phyloP scores from a whole-genome alignment of 2,329 filamentous ascomycete species.

The Verticillium albo-atrum region DNA sequence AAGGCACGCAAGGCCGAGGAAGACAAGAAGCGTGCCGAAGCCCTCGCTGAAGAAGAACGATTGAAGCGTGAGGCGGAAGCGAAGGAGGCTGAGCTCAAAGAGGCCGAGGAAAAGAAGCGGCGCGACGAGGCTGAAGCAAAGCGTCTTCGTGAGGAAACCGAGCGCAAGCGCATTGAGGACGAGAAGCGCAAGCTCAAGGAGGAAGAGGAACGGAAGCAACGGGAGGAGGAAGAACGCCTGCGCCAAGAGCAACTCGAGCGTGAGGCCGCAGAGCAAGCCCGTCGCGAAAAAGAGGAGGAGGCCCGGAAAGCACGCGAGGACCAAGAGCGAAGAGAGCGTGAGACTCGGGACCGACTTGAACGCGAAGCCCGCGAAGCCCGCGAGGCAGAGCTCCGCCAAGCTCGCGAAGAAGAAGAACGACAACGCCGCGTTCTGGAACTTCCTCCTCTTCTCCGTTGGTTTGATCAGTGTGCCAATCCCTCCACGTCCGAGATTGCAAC shows the following conservation, averaged over 20 bases:
- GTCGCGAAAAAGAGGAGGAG: conserved; percentile 46
- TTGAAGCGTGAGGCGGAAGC: conserved; percentile 14
- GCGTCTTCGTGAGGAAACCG: conserved; percentile 19
- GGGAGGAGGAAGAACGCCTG: conserved; percentile 42
- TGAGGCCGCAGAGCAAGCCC: conserved; percentile 45
- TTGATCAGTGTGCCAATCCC: conserved; percentile 48
- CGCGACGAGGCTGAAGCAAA: conserved; percentile 11
- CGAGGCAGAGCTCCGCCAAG: conserved; percentile 46
- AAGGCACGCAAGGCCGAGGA: conserved; percentile 18
- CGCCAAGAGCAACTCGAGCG: conserved; percentile 39
- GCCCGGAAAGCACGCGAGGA: conserved; percentile 47
- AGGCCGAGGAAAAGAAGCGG: conserved; percentile 22
- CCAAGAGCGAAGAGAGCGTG: conserved; percentile 34
- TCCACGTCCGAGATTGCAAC: conserved; percentile 45
- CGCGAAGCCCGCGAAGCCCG: conserved; percentile 42
- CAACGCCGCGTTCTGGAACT: conserved; percentile 47
- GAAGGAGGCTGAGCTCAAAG: conserved; percentile 6
- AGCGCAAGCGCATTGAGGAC: conserved; percentile 32
- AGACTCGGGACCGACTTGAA: conserved; percentile 41
- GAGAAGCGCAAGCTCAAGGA: conserved; percentile 30
- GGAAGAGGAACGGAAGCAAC: conserved; percentile 30
- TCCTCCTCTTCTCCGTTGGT: conserved; percentile 57
- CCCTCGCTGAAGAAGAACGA: not conserved
- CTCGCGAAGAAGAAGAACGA: conserved; percentile 51
- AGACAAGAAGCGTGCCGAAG: conserved; percentile 13